Evolutionary conservation across 495 filamentous ascomycete genomes (phyloP), one percentile per base, ranked within the genome.

Genomic region (Podospora pseudoanserina): DNA sequence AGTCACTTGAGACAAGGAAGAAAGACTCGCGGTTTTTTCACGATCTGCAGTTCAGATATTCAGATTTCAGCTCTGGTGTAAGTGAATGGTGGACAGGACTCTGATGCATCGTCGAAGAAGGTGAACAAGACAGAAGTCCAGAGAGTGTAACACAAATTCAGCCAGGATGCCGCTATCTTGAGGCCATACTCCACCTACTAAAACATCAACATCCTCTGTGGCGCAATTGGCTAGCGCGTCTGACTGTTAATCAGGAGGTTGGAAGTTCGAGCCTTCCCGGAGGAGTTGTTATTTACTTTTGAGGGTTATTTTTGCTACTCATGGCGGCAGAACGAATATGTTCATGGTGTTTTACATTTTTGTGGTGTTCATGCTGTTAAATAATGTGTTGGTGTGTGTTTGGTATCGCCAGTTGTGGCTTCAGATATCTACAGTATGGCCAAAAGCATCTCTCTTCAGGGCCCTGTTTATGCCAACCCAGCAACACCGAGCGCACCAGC

Each of bases 151-250:
- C 39, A 49, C 13, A 3, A 49, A 49, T 3, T 49, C 39, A 3
- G 15, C 39, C 2, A 16, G 0, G 9, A 18, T 39, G 39, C 7
- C 13, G 13, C 39, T 2, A 32, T 32, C 39, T 13, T 49, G 39
- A 11, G 13, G 39, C 39, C 39, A 49, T 13, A 49, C 39, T 49
- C 9, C 15, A 49, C 15, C 9, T 11, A 13, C 0, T 0, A n/a
- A 5, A 27, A 53, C 15, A 20, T 32, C 39, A 64, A 27, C 18
- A 68, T 69, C 68, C 68, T 70, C 68, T 70, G 68, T 70, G 68
- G 68, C 68, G 68, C 68, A 70, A 70, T 70, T 70, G 68, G 68
- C 68, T 60, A 66, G 64, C 64, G 64, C 64, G 64, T 66, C 64
- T 66, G 64, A 66, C 64, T 66, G 64, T 66, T 66, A 66, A 66